Conservation (phyloP, 371 early-diverging fungal species). For the Rhizopus microsporus region DNA sequence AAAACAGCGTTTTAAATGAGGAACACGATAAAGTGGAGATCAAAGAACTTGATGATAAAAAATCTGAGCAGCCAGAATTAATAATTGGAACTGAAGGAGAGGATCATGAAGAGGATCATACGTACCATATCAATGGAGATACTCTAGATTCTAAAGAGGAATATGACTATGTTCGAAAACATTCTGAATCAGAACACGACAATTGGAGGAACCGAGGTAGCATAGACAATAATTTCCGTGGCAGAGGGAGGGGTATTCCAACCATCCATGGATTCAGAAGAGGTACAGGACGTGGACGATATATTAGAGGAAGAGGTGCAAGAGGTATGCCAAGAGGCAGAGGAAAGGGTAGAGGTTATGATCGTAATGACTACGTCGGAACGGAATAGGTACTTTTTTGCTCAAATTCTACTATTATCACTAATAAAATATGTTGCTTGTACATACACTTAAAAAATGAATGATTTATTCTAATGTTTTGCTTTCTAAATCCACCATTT, state of each 20-base stretch:
- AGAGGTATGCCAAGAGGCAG: constrained; percentile 29
- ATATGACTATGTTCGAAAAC: neutral
- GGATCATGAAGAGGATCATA: neutral
- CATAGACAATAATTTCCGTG: neutral
- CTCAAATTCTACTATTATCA: neutral
- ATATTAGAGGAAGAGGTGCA: constrained; percentile 15
- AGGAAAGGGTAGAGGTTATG: constrained; percentile 14
- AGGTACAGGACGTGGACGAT: constrained; percentile 17
- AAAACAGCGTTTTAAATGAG: neutral
- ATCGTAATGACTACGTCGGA: neutral
- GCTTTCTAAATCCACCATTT: constrained; percentile 45
- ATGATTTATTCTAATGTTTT: too few relatives aligned
- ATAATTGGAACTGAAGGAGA: neutral
- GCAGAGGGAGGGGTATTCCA: constrained; percentile 5
- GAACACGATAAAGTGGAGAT: neutral
- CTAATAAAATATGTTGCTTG: constrained; percentile 3
- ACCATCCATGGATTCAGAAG: constrained; percentile 1
- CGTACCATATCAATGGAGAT: neutral
- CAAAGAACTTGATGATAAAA: neutral
- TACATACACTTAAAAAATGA: neutral
- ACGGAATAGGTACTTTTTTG: neutral
- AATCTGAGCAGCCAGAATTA: neutral
- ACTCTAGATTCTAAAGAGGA: neutral
- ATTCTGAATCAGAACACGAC: constrained; percentile 3
- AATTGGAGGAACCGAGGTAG: constrained; percentile 14